phyloP scores from a whole-genome alignment of 192 early-diverging fungal species.

The Ambispora gerdemannii region DNA sequence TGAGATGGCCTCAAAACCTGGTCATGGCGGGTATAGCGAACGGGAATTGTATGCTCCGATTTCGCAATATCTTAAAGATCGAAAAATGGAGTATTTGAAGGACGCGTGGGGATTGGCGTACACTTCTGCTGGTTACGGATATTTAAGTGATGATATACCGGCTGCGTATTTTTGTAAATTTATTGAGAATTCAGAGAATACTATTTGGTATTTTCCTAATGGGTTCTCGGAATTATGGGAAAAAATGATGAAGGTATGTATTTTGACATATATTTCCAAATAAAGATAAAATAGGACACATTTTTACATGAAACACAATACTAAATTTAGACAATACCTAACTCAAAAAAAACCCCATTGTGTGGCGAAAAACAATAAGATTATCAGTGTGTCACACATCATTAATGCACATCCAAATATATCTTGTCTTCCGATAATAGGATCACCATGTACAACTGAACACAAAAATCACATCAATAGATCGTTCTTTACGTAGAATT shows the following conservation, averaged over 20 bases:
- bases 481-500: conserved; percentile 11
- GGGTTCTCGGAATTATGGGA: conserved; percentile 17
- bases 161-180: conserved; percentile 14
- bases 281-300: no score
- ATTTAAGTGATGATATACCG: conserved; percentile 10
- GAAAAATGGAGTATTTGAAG: conserved; percentile 1
- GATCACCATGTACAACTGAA: neutral
- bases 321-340: no score
- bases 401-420: no score
- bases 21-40: conserved; percentile 13
- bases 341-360: no score
- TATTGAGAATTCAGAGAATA: conserved; percentile 9
- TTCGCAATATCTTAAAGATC: conserved; percentile 9
- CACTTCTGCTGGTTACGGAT: conserved; percentile 23
- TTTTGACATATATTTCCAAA: no score
- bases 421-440: neutral
- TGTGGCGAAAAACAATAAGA: no score
- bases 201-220: conserved; percentile 6
- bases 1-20: neutral
- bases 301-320: no score
- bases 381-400: no score
- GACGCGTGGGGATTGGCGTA: conserved; percentile 24
- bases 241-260: conserved; percentile 9
- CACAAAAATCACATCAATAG: conserved; percentile 8
- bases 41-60: conserved; percentile 5